Evolutionary conservation across 768 basidiomycete species (phyloP).

Genomic region (Mycena capillaripes): DNA sequence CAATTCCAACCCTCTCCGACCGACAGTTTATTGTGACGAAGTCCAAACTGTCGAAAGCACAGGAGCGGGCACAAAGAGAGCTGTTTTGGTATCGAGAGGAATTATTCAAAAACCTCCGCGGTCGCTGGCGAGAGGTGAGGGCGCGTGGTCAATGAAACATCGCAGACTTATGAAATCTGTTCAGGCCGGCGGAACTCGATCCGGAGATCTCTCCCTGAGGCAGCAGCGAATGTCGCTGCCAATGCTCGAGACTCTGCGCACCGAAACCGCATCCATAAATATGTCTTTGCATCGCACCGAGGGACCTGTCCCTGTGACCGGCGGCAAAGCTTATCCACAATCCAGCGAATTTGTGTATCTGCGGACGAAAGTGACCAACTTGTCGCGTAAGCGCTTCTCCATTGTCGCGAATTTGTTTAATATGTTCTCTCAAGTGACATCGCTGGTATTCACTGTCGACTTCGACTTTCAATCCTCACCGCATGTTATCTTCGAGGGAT

Average conservation of each 20-base stretch:
- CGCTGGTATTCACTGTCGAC: conserved; percentile 67
- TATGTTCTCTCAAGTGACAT: conserved; percentile 55
- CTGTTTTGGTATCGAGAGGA: conserved; percentile 98
- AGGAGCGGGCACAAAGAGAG: conserved; percentile 78
- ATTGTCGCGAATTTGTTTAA: background rate
- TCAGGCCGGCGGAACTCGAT: conserved; percentile 84
- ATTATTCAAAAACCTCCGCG: conserved; percentile 76
- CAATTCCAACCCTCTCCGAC: conserved; percentile 89
- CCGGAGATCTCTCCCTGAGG: conserved; percentile 83
- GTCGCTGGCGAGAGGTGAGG: conserved; percentile 90
- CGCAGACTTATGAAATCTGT: conserved; percentile 6
- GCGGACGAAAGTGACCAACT: conserved; percentile 69
- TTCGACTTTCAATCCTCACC: conserved; percentile 70
- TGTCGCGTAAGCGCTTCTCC: conserved; percentile 68
- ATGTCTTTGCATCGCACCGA: conserved; percentile 60
- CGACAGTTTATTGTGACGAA: conserved; percentile 93
- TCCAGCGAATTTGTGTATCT: conserved; percentile 78
- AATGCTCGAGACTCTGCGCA: conserved; percentile 85
- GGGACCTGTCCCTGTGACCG: conserved; percentile 43
- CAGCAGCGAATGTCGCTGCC: conserved; percentile 81
- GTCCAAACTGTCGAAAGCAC: conserved; percentile 68
- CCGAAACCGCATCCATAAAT: conserved; percentile 73
- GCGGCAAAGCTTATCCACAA: conserved; percentile 63
- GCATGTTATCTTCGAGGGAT: conserved; percentile 80
- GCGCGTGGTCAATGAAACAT: background rate